These are phyloP conservation scores for Escovopsis sp. DNA, from an alignment of 2,329 filamentous ascomycete species.

Conservation along the genomic window DNA sequence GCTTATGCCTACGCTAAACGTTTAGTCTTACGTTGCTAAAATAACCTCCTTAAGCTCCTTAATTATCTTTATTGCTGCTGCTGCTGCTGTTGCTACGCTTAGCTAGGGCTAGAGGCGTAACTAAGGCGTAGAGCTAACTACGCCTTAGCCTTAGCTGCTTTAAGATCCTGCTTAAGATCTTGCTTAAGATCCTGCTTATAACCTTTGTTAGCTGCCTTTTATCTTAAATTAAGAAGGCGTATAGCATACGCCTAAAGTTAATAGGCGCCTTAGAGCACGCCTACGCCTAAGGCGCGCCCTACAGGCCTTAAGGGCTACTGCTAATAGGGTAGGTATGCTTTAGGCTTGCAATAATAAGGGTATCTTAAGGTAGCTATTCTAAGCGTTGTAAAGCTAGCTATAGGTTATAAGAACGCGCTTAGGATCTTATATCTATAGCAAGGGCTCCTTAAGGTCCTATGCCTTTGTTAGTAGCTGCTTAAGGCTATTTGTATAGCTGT, in stretches of 20 bases:
- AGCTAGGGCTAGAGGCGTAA: no score
- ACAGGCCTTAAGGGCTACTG: no score
- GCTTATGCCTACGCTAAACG: no score
- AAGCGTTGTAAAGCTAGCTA: neutral
- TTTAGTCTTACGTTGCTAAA: no score
- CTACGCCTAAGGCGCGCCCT: no score
- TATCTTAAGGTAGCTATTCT: neutral
- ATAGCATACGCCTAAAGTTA: neutral
- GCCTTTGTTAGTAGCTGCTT: no score
- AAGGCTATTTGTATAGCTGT: no score
- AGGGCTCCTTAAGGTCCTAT: no score
- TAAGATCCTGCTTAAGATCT: neutral
- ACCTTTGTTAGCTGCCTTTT: neutral
- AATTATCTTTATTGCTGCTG: no score
- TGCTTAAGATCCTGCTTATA: neutral
- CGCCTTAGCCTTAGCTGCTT: neutral
- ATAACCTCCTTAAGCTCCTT: no score
- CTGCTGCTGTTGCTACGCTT: neutral
- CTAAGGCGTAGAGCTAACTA: neutral
- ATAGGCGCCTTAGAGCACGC: no score
- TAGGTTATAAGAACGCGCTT: neutral
- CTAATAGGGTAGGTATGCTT: no score
- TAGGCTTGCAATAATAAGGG: neutral
- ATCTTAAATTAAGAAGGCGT: neutral
- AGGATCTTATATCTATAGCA: neutral